Evolutionary conservation across 1,284 basidiomycete genomes (phyloP).

Genomic region (Austroboletus olivaceoglutinosus): DNA sequence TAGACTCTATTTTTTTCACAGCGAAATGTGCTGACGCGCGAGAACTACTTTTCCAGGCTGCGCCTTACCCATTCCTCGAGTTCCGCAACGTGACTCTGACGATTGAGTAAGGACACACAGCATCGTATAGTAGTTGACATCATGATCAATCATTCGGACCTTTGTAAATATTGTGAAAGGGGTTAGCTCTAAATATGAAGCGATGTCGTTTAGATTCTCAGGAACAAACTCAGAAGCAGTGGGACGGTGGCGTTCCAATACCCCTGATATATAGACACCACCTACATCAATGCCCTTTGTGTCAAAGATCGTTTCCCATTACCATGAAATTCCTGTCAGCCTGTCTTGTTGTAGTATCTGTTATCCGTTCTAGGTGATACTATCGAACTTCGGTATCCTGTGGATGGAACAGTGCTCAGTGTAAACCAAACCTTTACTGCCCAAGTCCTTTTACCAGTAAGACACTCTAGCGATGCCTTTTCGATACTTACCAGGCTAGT

Average conservation of each 20-base stretch:
- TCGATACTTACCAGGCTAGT: not conserved
- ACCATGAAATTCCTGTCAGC: constrained; percentile 6
- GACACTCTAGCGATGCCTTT: not conserved
- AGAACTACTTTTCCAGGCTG: constrained; percentile 19
- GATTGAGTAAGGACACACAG: constrained; percentile 4
- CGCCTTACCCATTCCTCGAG: constrained; percentile 26
- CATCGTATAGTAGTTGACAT: too few relatives aligned
- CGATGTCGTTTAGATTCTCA: too few relatives aligned
- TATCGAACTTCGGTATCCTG: constrained; percentile 22
- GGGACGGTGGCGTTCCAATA: too few relatives aligned
- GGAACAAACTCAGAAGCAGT: too few relatives aligned
- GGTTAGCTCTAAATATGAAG: too few relatives aligned
- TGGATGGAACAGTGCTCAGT: constrained; percentile 15
- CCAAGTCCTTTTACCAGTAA: constrained; percentile 16
- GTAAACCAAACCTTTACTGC: constrained; percentile 14
- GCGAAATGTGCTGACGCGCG: not conserved
- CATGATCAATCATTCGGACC: too few relatives aligned
- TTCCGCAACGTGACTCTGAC: constrained; percentile 24
- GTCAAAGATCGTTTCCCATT: too few relatives aligned
- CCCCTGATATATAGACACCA: too few relatives aligned
- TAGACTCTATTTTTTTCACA: not conserved
- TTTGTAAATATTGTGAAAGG: too few relatives aligned
- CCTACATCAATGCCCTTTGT: too few relatives aligned
- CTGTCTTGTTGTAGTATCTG: not conserved
- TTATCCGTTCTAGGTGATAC: constrained; percentile 14